Evolutionary conservation across 2,329 filamentous ascomycete species (phyloP), one percentile per base, ranked within the genome.

Genomic region (Colletotrichum tamarilloi): DNA sequence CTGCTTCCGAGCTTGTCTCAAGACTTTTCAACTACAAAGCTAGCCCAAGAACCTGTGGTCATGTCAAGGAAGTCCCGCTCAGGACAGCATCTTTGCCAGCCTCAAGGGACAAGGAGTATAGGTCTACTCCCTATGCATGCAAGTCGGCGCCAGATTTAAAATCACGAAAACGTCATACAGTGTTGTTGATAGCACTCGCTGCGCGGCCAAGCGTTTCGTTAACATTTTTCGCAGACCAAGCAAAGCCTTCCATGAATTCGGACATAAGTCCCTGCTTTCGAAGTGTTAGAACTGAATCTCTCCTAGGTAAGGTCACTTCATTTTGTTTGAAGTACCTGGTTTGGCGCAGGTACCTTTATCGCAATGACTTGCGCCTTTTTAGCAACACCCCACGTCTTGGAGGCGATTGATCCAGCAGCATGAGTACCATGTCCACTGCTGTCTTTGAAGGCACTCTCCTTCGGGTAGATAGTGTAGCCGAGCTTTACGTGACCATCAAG

Each of bases 1-100:
- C 85, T 9, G 82, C 83, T 4, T 75, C 77, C 42, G 77, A 72
- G 24, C 79, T 77, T 14, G 16, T 8, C 77, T 88, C 84, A 0
- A 87, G 79, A 11, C 78, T 82, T 67, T 87, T 77, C 26, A 92
- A 79, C 77, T 91, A 92, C 9, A 88, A n/a, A 16, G 53, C 88
- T 24, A 92, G 79, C 12, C 91, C 91, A 24, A 88, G 84, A 64
- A 92, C 84, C 77, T 92, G 90, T 0, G 90, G 90, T 4, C 85
- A 83, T 1, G 90, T 88, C 90, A 92, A 92, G 26, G 86, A 90
- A 4, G 91, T 92, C 38, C 90, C 91, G 9, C 84, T 67, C 32
- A 46, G 22, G 9, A 57, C 28, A 6, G 46, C 46, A 26, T 53
- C 56, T 26, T 64, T 66, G 83, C 83, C 84, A 88, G 2, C 89